A percentile compares a stretch with the other conserved stretches of the same genome.
These are phyloP conservation scores for Anacardium occidentale DNA, from an alignment of 345 rosid genomes.

Conservation along the genomic window DNA sequence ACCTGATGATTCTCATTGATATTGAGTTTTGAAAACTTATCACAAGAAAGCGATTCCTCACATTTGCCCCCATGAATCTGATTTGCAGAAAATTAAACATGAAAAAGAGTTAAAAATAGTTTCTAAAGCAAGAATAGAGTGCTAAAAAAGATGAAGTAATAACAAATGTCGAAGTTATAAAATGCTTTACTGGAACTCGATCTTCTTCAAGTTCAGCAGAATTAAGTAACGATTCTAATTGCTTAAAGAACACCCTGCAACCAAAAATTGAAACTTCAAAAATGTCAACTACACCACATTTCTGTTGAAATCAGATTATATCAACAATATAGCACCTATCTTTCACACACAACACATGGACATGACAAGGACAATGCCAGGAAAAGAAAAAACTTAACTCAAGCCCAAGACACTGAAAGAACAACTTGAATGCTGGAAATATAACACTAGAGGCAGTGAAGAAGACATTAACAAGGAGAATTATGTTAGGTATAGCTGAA, in stretches of 20 bases:
- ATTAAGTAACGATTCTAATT: constrained; percentile 46
- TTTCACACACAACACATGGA: neutral
- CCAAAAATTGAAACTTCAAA: constrained; percentile 10
- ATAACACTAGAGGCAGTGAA: neutral
- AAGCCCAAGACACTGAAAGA: neutral
- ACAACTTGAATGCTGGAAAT: neutral
- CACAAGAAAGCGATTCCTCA: constrained; percentile 41
- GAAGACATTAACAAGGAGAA: neutral
- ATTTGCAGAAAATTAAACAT: constrained; percentile 18
- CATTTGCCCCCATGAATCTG: constrained; percentile 36
- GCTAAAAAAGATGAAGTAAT: neutral
- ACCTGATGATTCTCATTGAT: constrained; percentile 42
- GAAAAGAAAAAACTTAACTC: neutral
- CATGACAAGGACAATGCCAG: neutral
- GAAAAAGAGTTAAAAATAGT: neutral
- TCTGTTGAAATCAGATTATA: constrained; percentile 2
- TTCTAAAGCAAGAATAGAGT: neutral
- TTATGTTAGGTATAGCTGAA: neutral
- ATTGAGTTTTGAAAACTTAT: constrained; percentile 38
- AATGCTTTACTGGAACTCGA: constrained; percentile 41
- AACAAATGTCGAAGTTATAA: constrained; percentile 8
- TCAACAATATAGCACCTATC: neutral
- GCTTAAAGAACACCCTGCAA: constrained; percentile 71
- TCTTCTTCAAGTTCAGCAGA: constrained; percentile 48
- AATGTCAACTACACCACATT: constrained; percentile 5